Evolutionary conservation across 345 rosid genomes (phyloP).

Genomic region (Passiflora organensis): DNA sequence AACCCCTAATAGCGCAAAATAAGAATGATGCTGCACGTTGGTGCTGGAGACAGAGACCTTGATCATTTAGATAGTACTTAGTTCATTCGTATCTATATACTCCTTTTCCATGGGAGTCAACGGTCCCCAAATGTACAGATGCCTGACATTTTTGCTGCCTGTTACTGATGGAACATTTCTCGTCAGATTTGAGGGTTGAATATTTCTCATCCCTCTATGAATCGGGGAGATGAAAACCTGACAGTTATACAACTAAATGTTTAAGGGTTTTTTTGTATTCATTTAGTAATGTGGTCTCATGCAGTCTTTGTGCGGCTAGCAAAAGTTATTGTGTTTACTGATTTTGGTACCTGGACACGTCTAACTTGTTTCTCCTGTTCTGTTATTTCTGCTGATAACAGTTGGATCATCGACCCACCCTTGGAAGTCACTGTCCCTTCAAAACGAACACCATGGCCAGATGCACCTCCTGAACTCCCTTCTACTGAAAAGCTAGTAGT

Average conservation of each 20-base stretch:
- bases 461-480: conserved; percentile 83
- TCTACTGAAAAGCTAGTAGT: conserved; percentile 31
- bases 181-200: background rate
- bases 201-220: background rate
- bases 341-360: background rate
- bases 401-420: conserved; percentile 92
- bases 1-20: too few species aligned
- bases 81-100: too few species aligned
- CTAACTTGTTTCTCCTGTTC: background rate
- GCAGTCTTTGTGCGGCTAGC: too few species aligned
- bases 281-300: background rate
- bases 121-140: too few species aligned
- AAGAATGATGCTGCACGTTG: background rate
- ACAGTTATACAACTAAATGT: background rate
- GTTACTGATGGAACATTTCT: background rate
- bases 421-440: conserved; percentile 81
- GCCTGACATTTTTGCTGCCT: background rate
- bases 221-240: background rate
- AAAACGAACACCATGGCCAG: conserved; percentile 92
- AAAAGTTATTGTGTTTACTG: background rate
- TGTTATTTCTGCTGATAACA: conserved; percentile 21
- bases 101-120: too few species aligned
- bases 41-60: background rate
- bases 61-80: background rate
- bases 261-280: background rate